A percentile compares a stretch with the other conserved stretches of the same genome.
These are phyloP conservation scores for Pugionium dolabratum DNA, from an alignment of 345 rosid species.

Conservation along the genomic window DNA sequence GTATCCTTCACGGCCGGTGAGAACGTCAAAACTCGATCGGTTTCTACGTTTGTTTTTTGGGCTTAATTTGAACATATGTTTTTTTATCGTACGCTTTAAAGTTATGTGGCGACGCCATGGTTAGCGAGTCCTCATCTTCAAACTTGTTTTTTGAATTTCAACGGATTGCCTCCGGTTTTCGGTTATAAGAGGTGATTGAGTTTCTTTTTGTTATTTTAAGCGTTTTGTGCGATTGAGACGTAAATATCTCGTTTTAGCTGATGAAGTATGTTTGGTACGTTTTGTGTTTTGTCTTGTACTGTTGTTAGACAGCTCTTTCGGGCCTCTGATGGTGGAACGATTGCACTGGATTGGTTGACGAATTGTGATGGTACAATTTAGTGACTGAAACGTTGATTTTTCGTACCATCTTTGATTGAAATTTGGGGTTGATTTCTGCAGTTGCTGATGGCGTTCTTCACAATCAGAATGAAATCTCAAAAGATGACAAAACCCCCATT, in stretches of 20 bases:
- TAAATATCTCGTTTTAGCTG: background rate
- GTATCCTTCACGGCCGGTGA: conserved; percentile 70
- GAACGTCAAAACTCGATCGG: background rate
- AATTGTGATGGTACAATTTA: conserved; percentile 54
- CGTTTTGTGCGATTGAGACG: background rate
- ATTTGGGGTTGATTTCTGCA: conserved; percentile 24
- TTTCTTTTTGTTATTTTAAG: background rate
- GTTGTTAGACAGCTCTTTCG: conserved; percentile 61
- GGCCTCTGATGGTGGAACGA: conserved; percentile 84
- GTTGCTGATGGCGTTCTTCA: conserved; percentile 40
- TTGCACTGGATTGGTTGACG: conserved; percentile 83
- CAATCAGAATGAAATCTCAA: conserved; percentile 35
- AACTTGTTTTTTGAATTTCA: conserved; percentile 61
- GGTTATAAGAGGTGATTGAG: conserved; percentile 61
- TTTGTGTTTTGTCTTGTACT: background rate
- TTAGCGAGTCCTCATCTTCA: conserved; percentile 89
- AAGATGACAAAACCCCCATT: conserved; percentile 58
- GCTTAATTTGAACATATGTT: background rate
- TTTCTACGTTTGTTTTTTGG: background rate
- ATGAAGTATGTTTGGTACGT: background rate
- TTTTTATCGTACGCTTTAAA: conserved; percentile 8
- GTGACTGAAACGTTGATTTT: background rate
- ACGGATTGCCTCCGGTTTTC: conserved; percentile 75
- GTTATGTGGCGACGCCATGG: conserved; percentile 82
- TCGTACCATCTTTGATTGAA: background rate